These are phyloP conservation scores for Wallemia mellicola DNA, from an alignment of 1,284 basidiomycete species.

Conservation along the genomic window DNA sequence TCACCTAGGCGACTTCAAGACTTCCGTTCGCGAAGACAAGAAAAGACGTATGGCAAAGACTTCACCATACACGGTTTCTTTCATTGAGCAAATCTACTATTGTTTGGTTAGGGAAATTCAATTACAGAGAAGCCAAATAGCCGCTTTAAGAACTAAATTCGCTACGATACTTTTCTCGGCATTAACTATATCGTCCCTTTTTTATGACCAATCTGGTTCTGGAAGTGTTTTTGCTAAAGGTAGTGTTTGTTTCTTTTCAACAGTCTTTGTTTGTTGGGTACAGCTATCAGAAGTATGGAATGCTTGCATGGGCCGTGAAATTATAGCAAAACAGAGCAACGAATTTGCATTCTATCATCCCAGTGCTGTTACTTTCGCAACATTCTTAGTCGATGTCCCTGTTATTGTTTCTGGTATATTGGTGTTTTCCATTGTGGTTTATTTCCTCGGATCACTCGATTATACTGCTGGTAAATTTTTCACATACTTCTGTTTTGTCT, in stretches of 20 bases:
- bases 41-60: conserved; percentile 50
- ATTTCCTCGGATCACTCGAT: conserved; percentile 18
- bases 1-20: conserved; percentile 23
- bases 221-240: not conserved
- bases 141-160: conserved; percentile 3
- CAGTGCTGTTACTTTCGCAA: not conserved
- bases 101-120: conserved; percentile 3
- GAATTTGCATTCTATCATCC: not conserved
- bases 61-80: conserved; percentile 61
- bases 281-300: not conserved
- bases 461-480: conserved; percentile 20
- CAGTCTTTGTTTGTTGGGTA: not conserved
- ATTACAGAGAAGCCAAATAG: conserved; percentile 4
- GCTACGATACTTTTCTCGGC: not conserved
- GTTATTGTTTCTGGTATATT: not conserved
- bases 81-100: conserved; percentile 29
- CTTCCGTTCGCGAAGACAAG: conserved; percentile 47
- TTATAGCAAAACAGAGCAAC: no score
- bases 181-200: not conserved
- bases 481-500: conserved; percentile 14
- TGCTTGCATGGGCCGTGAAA: not conserved
- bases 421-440: conserved; percentile 6
- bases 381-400: not conserved
- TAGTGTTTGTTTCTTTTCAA: not conserved
- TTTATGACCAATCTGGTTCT: not conserved